Percentiles rank a stretch among this genome's conserved stretches.
Conservation (phyloP, 768 basidiomycete genomes). For the Lactarius indigo region DNA sequence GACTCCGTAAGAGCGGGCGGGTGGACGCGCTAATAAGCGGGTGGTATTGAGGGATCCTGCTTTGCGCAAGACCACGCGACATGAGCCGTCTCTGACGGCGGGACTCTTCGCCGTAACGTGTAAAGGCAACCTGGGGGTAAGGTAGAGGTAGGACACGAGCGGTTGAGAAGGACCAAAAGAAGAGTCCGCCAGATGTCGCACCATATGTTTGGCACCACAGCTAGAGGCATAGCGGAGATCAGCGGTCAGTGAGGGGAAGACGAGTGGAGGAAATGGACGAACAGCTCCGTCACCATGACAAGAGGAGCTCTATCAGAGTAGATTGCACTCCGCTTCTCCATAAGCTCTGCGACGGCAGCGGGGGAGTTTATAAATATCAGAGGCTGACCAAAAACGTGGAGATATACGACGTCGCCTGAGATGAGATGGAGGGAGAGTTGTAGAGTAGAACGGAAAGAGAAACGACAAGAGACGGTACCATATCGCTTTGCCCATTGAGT, state of each 20-base stretch:
- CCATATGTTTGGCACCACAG: conserved; percentile 25
- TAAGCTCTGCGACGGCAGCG: conserved; percentile 55
- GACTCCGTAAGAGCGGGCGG: conserved; percentile 21
- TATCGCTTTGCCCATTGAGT: conserved; percentile 59
- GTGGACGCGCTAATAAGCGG: conserved; percentile 23
- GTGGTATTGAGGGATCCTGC: conserved; percentile 18
- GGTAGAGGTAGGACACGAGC: neutral
- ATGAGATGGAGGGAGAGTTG: conserved; percentile 11
- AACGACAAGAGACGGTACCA: conserved; percentile 38
- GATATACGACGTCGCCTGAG: conserved; percentile 59
- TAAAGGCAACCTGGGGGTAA: conserved; percentile 21
- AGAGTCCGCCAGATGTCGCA: conserved; percentile 1
- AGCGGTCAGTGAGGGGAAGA: neutral
- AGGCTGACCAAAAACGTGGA: conserved; percentile 62
- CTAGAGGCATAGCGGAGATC: neutral
- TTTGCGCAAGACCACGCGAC: conserved; percentile 21
- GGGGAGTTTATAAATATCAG: conserved; percentile 65
- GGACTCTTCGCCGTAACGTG: conserved; percentile 23
- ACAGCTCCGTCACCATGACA: conserved; percentile 71
- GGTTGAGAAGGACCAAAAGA: neutral
- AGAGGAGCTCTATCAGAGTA: conserved; percentile 73
- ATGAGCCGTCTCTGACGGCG: conserved; percentile 25
- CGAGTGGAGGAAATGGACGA: conserved; percentile 31
- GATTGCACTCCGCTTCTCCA: conserved; percentile 67
- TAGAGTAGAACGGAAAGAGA: neutral